Percentiles rank a stretch among this genome's conserved stretches.
Conservation (phyloP, 306 rosid species). For the Morella rubra region DNA sequence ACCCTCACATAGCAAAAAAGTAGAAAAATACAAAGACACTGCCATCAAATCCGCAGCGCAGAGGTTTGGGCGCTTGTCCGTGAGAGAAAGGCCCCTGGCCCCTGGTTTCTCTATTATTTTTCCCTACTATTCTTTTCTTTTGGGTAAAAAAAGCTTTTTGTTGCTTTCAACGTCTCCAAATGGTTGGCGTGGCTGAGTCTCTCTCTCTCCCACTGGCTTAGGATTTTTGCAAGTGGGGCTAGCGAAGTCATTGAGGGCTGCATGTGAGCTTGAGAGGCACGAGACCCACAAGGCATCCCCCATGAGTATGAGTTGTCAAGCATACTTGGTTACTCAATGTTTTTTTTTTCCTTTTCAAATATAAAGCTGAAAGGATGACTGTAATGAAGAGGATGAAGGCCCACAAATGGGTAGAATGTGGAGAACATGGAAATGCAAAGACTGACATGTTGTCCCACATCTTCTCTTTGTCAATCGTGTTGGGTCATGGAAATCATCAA, state of each 20-base stretch:
- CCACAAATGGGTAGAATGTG: slow-evolving; percentile 15
- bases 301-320: slow-evolving; percentile 47
- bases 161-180: background rate
- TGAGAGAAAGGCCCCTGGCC: too few species aligned
- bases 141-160: background rate
- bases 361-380: background rate
- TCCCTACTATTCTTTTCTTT: too few species aligned
- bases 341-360: background rate
- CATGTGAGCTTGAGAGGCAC: slow-evolving; percentile 37
- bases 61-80: too few species aligned
- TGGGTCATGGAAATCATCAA: background rate
- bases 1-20: too few species aligned
- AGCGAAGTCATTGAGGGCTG: slow-evolving; percentile 15
- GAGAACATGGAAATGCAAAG: slow-evolving; percentile 6
- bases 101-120: too few species aligned
- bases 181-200: background rate
- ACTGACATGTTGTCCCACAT: background rate
- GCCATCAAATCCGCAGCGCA: too few species aligned
- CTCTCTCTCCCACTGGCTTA: background rate
- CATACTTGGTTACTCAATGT: slow-evolving; percentile 9
- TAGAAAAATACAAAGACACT: too few species aligned
- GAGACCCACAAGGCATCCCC: slow-evolving; percentile 30
- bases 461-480: background rate
- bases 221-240: background rate
- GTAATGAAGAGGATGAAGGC: background rate